Evolutionary conservation across 257 asterid species (phyloP).

Genomic region (Solanum chiquidenum): DNA sequence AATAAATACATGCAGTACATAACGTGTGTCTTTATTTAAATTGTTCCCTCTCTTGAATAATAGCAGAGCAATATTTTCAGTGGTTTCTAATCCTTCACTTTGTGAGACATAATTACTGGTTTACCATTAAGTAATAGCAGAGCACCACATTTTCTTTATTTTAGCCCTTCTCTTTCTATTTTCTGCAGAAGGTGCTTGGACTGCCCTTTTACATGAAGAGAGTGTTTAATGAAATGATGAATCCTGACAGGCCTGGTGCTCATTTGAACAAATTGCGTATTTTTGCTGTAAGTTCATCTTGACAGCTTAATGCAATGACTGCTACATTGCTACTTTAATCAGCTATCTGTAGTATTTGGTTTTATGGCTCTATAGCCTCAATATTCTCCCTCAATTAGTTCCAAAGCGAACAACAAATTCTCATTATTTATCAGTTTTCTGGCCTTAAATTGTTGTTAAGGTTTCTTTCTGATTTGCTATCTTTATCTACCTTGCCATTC

Average conservation of each 20-base stretch:
- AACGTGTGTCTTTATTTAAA: not conserved
- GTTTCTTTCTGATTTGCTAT: not conserved
- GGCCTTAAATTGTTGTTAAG: not conserved
- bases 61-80: not conserved
- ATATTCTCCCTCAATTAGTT: not conserved
- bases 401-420: not conserved
- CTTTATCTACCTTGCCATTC: not conserved
- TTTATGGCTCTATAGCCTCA: not conserved
- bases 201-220: slow-evolving; percentile 50
- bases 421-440: not conserved
- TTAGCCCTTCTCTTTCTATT: not conserved
- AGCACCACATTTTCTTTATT: not conserved
- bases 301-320: not conserved
- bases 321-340: not conserved
- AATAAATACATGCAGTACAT: not conserved
- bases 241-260: slow-evolving; percentile 61
- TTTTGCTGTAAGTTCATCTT: slow-evolving; percentile 55
- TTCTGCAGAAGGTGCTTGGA: slow-evolving; percentile 48
- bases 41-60: not conserved
- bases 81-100: not conserved
- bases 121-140: not conserved
- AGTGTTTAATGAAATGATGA: slow-evolving; percentile 43
- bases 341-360: not conserved
- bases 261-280: slow-evolving; percentile 44
- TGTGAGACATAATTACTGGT: not conserved